These are phyloP conservation scores for Isabelozyma pseudorhagii DNA, from an alignment of 805 yeast species.

Conservation along the genomic window DNA sequence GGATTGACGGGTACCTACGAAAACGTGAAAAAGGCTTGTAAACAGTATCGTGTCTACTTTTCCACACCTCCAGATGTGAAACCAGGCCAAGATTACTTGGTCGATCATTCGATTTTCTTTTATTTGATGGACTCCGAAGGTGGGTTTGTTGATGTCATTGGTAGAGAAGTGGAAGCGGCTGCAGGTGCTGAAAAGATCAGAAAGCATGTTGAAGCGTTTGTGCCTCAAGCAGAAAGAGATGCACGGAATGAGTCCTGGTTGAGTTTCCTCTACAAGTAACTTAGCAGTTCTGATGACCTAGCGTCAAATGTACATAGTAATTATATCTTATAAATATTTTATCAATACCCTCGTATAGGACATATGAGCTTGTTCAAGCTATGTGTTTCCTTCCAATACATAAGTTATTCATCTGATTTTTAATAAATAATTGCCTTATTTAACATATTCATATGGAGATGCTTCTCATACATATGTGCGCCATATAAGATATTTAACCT, in stretches of 20 bases:
- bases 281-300: neutral
- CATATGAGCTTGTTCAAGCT: too few species aligned
- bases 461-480: too few species aligned
- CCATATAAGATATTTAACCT: neutral
- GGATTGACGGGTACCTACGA: constrained; percentile 93
- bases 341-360: neutral
- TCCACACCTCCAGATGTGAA: constrained; percentile 94
- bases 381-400: too few species aligned
- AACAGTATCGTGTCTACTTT: constrained; percentile 88
- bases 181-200: constrained; percentile 76
- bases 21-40: constrained; percentile 79
- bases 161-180: constrained; percentile 80
- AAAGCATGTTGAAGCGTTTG: constrained; percentile 70
- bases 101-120: constrained; percentile 96
- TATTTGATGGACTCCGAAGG: constrained; percentile 99
- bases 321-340: neutral
- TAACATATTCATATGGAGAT: too few species aligned
- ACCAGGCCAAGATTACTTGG: constrained; percentile 94
- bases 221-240: constrained; percentile 70
- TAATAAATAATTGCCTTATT: too few species aligned
- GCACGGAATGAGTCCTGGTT: constrained; percentile 60
- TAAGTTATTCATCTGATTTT: too few species aligned
- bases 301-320: constrained; percentile 2
- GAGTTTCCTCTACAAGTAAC: constrained; percentile 51
- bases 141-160: constrained; percentile 88